Percentiles rank a stretch among this genome's conserved stretches.
Conservation (phyloP, 148 eudicot species). For the Salicornia ramosissima region DNA sequence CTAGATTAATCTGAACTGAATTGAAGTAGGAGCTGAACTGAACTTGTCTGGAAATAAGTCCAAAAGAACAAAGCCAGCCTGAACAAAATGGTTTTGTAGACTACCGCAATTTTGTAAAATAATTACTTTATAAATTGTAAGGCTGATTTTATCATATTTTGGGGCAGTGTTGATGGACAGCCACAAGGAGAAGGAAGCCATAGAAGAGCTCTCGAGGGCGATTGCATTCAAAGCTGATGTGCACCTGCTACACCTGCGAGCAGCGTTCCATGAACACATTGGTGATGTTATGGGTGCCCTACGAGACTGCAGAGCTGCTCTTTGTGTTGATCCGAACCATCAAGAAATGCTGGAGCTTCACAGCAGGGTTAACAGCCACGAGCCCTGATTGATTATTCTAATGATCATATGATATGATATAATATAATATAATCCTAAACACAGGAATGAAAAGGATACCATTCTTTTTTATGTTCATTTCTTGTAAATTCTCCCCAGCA, state of each 20-base stretch:
- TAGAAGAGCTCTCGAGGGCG: conserved; percentile 72
- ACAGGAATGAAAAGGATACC: neutral
- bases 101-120: neutral
- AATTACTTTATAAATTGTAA: neutral
- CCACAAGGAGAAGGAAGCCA: conserved; percentile 89
- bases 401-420: neutral
- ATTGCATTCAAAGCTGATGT: conserved; percentile 95
- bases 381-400: conserved; percentile 43
- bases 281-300: conserved; percentile 72
- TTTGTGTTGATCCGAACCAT: conserved; percentile 92
- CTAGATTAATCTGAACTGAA: too few relatives aligned
- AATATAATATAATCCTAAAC: too few relatives aligned
- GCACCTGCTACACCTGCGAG: conserved; percentile 78
- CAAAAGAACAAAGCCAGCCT: neutral
- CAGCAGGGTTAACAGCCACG: conserved; percentile 73
- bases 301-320: conserved; percentile 87
- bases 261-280: conserved; percentile 92
- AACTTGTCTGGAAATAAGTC: too few relatives aligned
- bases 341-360: conserved; percentile 88
- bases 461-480: conserved; percentile 26
- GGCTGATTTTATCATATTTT: conserved; percentile 7
- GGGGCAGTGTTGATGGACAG: conserved; percentile 88
- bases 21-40: too few relatives aligned
- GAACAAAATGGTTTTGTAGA: neutral
- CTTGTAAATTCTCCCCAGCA: conserved; percentile 26